These are phyloP conservation scores for Talaromyces thailandensis DNA, from an alignment of 495 filamentous ascomycete species.

Conservation along the genomic window DNA sequence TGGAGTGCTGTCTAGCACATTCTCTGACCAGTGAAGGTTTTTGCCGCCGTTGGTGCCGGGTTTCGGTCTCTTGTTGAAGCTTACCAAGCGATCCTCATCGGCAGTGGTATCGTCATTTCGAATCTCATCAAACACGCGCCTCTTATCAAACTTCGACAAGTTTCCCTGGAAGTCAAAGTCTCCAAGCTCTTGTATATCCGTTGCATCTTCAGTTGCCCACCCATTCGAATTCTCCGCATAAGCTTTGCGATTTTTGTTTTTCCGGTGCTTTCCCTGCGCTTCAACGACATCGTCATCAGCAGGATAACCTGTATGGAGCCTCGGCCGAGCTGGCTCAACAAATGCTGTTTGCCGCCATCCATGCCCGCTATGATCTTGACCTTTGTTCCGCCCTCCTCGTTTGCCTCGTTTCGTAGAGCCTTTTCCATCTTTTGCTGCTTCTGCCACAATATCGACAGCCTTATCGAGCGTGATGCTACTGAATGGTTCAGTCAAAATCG, in stretches of 20 bases:
- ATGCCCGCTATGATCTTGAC: slow-evolving; percentile 37
- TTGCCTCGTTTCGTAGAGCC: slow-evolving; percentile 22
- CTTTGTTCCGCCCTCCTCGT: slow-evolving; percentile 25
- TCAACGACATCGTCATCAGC: slow-evolving; percentile 9
- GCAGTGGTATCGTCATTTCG: slow-evolving; percentile 78
- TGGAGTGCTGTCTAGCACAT: slow-evolving; percentile 64
- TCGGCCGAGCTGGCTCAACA: slow-evolving; percentile 47
- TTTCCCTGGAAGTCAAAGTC: slow-evolving; percentile 90
- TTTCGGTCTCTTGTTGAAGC: slow-evolving; percentile 71
- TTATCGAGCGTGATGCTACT: slow-evolving; percentile 28
- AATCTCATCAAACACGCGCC: slow-evolving; percentile 78
- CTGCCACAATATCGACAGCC: slow-evolving; percentile 8
- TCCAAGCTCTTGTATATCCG: slow-evolving; percentile 88
- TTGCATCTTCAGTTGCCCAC: slow-evolving; percentile 94
- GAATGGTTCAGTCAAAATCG: slow-evolving; percentile 33
- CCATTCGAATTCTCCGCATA: slow-evolving; percentile 63
- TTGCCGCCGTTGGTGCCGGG: slow-evolving; percentile 76
- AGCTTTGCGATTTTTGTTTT: slow-evolving; percentile 43
- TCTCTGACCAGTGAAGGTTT: slow-evolving; percentile 86
- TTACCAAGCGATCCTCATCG: slow-evolving; percentile 80
- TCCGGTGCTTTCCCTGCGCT: slow-evolving; percentile 34
- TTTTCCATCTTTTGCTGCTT: slow-evolving; percentile 2
- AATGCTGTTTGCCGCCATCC: slow-evolving; percentile 84
- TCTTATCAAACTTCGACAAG: slow-evolving; percentile 90
- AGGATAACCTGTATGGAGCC: slow-evolving; percentile 11